Percentiles rank a stretch among this genome's conserved stretches.
These are phyloP conservation scores for Leishmania gerbilli DNA, from an alignment of 208 protist genomes.

Conservation along the genomic window DNA sequence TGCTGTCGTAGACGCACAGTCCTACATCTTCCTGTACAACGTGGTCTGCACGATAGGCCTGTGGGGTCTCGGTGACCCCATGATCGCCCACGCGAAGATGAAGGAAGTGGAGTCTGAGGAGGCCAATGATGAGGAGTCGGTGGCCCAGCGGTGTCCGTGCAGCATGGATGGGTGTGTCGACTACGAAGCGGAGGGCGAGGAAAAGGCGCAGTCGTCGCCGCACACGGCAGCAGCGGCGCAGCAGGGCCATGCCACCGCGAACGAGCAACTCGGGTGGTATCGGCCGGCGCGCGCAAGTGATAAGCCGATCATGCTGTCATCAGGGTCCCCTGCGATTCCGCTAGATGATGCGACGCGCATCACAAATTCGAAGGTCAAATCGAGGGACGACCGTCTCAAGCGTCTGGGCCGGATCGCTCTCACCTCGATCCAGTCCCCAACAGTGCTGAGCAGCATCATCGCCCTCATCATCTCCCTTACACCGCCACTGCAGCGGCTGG, in stretches of 20 bases:
- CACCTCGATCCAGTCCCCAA: constrained; percentile 42
- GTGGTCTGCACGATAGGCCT: constrained; percentile 59
- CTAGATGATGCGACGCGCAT: constrained; percentile 17
- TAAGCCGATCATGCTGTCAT: constrained; percentile 23
- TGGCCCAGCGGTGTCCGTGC: constrained; percentile 1
- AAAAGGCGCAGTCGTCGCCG: constrained; percentile 4
- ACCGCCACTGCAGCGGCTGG: constrained; percentile 68
- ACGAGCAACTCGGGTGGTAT: constrained; percentile 50
- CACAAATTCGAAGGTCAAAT: constrained; percentile 5
- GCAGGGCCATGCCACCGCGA: constrained; percentile 29
- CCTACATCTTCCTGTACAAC: constrained; percentile 81
- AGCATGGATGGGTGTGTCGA: constrained; percentile 1
- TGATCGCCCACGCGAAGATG: constrained; percentile 33
- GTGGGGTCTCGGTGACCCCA: constrained; percentile 53
- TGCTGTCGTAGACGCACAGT: constrained; percentile 36
- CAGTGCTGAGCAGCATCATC: constrained; percentile 49
- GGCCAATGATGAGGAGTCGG: background rate
- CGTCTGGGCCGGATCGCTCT: constrained; percentile 18
- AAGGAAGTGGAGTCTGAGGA: constrained; percentile 28
- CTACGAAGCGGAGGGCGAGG: constrained; percentile 1
- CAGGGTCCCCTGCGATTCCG: constrained; percentile 8
- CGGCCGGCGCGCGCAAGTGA: constrained; percentile 27
- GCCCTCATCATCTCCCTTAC: constrained; percentile 65
- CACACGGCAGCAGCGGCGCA: constrained; percentile 1
- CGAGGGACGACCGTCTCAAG: background rate